Evolutionary conservation across 176 grass and related monocot species (phyloP), one percentile per base, ranked within the genome.

Genomic region (Canna indica): DNA sequence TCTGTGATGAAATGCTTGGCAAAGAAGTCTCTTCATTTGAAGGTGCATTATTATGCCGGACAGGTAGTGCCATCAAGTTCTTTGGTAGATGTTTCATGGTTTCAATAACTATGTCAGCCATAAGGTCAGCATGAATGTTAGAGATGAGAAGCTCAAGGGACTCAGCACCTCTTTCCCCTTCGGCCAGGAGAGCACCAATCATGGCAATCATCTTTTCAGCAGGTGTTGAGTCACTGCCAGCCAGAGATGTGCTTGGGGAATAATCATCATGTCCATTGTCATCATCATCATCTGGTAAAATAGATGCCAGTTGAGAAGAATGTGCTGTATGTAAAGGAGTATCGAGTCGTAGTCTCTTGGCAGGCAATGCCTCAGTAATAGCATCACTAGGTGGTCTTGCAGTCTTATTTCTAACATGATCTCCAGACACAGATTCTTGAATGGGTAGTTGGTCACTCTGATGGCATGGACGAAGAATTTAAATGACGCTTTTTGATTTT

Each of bases 61-160:
- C 60, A 64, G 82, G 35, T 60, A 64, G 71, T 57, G 39, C 53
- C 29, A 69, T 63, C 36, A 72, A 61, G 26, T 41, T 44, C 59
- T 82, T 72, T 14, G 80, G 84, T 70, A 99, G 76, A 83, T 94
- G 89, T 81, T 90, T 88, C 95, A 99, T 99, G 73, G 90, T 99
- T 87, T 99, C 95, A 78, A 99, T 94, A 66, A 99, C 95, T 87
- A 99, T 99, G 82, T 99, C 95, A 74, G 95, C 95, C 84, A 99
- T 78, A 66, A 99, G 83, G 41, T 99, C 95, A 70, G 86, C 73
- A 77, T 94, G 90, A 76, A 96, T 83, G 48, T 87, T 87, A 68
- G 88, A 87, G 76, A 96, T 84, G 54, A 96, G 92, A 79, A 96
- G 85, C 68, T 83, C 85, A 71, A 96, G 84, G 64, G 92, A 92